Base-by-base conservation (phyloP, 306 rosid genomes). In the Fragaria vesca region DNA sequence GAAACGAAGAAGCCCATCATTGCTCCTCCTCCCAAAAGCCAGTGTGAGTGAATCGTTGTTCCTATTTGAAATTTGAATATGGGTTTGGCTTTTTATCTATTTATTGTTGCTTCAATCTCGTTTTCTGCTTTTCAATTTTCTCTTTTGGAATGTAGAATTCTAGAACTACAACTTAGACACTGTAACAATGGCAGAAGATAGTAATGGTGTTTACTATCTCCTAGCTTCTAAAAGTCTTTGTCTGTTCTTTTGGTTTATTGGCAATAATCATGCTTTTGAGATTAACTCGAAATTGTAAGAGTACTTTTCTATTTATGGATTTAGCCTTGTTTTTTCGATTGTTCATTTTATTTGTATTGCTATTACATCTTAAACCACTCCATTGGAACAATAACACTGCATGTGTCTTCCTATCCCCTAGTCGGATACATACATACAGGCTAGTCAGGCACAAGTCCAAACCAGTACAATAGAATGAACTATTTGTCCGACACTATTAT, bases 21-120 rank as follows among this genome's bases (percentile, higher is more conserved):
- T 38, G 83, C 78, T 60, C 79, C 90, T 18, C 40, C 82, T 77
- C 84, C 89, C 45, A 84, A 78, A 69, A 90, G 90, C 84, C 89
- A 85, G 80, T 83, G 97, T 93, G 70, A 81, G 74, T 45, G 58
- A 36, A 4, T 47, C 45, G 30, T 21, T 10, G 32, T 16, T 8
- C 17, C 13, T 34, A 15, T 45, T 58, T 62, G 1, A 30, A 43
- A 12, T 12, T 30, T 62, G 4, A 67, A 32, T 46, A 58, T 46
- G n/a, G 65, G 72, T 50, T 71, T 4, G 13, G 30, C 30, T 21
- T 21, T 5, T 17, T 40, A 0, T 17, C 10, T 43, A 60, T 36
- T 34, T 57, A 16, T 18, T 55, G 12, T 60, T 60, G 34, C 36
- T 60, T 60, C 66, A 4, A 9, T 26, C 32, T 5, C 10, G 2